phyloP scores from a whole-genome alignment of 352 stramenopile genomes.

The Phytophthora pseudosyringae region DNA sequence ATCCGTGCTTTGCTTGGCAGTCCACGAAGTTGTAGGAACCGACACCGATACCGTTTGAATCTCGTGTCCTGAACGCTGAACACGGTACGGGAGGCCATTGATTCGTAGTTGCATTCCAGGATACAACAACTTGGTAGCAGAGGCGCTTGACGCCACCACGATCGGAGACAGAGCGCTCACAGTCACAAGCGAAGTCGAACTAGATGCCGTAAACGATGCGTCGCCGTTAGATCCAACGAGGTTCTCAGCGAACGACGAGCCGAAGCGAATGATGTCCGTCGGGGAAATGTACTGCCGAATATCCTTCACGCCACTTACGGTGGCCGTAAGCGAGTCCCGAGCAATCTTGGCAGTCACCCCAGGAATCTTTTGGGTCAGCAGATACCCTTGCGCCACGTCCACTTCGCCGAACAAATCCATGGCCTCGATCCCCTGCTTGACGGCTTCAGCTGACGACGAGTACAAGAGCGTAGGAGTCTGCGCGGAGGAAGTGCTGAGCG shows the following conservation, averaged over 20 bases:
- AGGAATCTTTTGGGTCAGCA: slow-evolving; percentile 64
- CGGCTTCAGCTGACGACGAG: slow-evolving; percentile 55
- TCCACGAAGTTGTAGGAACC: slow-evolving; percentile 41
- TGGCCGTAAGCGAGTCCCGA: slow-evolving; percentile 56
- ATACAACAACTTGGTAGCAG: slow-evolving; percentile 64
- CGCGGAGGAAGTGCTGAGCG: slow-evolving; percentile 43
- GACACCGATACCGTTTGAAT: slow-evolving; percentile 82
- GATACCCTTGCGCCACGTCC: slow-evolving; percentile 54
- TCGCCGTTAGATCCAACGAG: slow-evolving; percentile 72
- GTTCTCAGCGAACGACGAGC: slow-evolving; percentile 38
- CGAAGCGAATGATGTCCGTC: slow-evolving; percentile 74
- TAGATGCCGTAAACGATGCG: slow-evolving; percentile 50
- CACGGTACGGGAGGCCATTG: slow-evolving; percentile 85
- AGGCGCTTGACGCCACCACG: slow-evolving; percentile 33
- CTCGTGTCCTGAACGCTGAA: slow-evolving; percentile 91
- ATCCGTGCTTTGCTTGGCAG: slow-evolving; percentile 5
- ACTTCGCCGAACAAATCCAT: slow-evolving; percentile 85
- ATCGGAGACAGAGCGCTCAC: slow-evolving; percentile 59
- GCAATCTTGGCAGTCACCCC: slow-evolving; percentile 56
- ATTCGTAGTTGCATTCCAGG: slow-evolving; percentile 90
- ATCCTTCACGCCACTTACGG: slow-evolving; percentile 53
- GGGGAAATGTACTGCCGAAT: slow-evolving; percentile 70
- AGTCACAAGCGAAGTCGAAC: slow-evolving; percentile 54
- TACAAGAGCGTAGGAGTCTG: slow-evolving; percentile 65
- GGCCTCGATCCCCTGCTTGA: slow-evolving; percentile 78